These are phyloP conservation scores for Candida mesenterica DNA, from an alignment of 1,139 yeast species.

Conservation along the genomic window DNA sequence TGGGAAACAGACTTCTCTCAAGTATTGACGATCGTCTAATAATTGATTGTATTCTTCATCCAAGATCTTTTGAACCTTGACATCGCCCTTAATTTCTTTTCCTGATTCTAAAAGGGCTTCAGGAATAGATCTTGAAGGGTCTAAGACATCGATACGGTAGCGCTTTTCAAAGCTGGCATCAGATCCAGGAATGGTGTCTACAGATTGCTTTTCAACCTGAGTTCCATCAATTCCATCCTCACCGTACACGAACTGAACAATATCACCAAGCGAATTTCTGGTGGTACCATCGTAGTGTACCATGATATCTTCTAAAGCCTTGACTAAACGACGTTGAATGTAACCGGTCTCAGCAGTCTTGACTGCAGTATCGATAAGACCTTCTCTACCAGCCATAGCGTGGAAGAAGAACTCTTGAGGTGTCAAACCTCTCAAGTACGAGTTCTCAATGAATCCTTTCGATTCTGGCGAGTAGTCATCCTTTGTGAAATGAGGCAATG, in stretches of 20 bases:
- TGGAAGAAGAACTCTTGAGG: slow-evolving; percentile 99
- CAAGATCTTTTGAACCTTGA: slow-evolving; percentile 72
- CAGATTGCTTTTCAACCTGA: slow-evolving; percentile 95
- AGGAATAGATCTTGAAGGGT: slow-evolving; percentile 58
- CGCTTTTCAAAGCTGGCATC: slow-evolving; percentile 78
- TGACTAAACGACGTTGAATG: slow-evolving; percentile 97
- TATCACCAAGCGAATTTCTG: slow-evolving; percentile 94
- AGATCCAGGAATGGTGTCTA: slow-evolving; percentile 94
- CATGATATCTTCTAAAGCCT: slow-evolving; percentile 98
- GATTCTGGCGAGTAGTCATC: slow-evolving; percentile 99
- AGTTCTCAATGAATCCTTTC: slow-evolving; percentile 96
- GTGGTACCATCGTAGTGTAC: slow-evolving; percentile 99
- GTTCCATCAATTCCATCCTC: slow-evolving; percentile 99
- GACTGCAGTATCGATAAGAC: slow-evolving; percentile 98
- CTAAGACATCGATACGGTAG: slow-evolving; percentile 85
- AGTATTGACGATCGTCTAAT: slow-evolving; percentile 68
- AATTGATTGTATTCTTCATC: slow-evolving; percentile 86
- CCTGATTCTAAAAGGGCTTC: slow-evolving; percentile 84
- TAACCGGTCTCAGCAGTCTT: slow-evolving; percentile 99
- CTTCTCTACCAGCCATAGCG: slow-evolving; percentile 99
- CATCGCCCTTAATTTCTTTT: slow-evolving; percentile 86
- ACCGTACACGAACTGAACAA: slow-evolving; percentile 95
- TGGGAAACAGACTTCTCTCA: slow-evolving; percentile 78
- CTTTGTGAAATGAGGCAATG: slow-evolving; percentile 95
- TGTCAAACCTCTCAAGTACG: slow-evolving; percentile 94